Percentiles rank a stretch among this genome's conserved stretches.
Evolutionary conservation across 345 rosid species (phyloP).

Genomic region (Eucalyptus erythrocorys): DNA sequence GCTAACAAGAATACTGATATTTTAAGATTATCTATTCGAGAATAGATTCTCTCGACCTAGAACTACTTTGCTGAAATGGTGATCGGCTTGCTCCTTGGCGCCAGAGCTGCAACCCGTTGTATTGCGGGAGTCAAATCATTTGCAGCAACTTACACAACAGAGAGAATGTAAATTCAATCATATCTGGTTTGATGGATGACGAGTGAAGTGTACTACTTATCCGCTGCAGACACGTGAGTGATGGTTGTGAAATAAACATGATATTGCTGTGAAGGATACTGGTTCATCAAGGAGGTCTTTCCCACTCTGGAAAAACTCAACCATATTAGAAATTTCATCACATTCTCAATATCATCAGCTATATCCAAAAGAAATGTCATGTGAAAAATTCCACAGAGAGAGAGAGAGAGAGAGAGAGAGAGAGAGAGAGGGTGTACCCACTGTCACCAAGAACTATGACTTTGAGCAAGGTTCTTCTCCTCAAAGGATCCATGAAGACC

Average conservation of each 20-base stretch:
- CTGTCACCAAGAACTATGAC: slow-evolving; percentile 85
- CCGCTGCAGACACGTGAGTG: not conserved
- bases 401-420: not conserved
- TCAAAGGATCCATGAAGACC: slow-evolving; percentile 28
- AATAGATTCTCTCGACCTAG: not conserved
- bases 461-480: slow-evolving; percentile 66
- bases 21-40: not conserved
- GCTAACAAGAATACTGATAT: not conserved
- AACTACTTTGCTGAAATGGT: not conserved
- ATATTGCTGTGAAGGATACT: slow-evolving; percentile 40
- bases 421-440: slow-evolving; percentile 30
- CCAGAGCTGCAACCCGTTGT: not conserved
- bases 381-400: not conserved
- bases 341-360: not conserved
- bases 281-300: slow-evolving; percentile 87
- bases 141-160: not conserved
- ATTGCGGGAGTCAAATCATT: not conserved
- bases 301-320: slow-evolving; percentile 55
- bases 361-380: not conserved
- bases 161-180: not conserved
- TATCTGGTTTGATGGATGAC: not conserved
- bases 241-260: not conserved
- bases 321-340: not conserved
- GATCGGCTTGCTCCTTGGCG: not conserved
- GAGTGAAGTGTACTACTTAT: not conserved